These are phyloP conservation scores for Styphnolobium japonicum DNA, from an alignment of 306 rosid species.

Conservation along the genomic window DNA sequence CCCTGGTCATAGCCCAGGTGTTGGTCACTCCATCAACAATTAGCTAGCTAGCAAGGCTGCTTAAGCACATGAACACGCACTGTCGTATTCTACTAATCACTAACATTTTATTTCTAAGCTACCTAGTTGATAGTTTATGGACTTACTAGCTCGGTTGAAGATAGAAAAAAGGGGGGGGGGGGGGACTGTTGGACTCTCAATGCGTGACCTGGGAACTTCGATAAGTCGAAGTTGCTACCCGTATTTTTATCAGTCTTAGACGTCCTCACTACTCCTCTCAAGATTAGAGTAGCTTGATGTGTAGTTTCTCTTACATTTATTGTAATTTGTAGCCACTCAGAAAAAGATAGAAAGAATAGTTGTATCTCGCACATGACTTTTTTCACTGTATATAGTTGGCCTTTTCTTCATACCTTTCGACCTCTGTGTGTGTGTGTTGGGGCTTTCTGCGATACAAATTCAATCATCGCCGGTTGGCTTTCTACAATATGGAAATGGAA, in stretches of 20 bases:
- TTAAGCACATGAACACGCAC: neutral
- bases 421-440: too few relatives aligned
- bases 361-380: neutral
- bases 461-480: neutral
- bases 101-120: conserved; percentile 8
- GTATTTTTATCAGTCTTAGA: neutral
- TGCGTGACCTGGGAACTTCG: neutral
- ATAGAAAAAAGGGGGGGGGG: neutral
- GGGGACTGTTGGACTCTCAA: neutral
- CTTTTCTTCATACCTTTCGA: neutral
- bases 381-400: neutral
- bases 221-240: neutral
- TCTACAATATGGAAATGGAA: neutral
- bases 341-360: neutral
- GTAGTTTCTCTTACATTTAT: neutral
- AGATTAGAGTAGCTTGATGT: neutral
- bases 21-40: conserved; percentile 40
- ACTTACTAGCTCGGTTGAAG: too few relatives aligned
- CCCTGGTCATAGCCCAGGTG: conserved; percentile 43
- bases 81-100: neutral
- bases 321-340: neutral
- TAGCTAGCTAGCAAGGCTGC: neutral
- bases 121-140: neutral
- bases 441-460: neutral
- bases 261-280: neutral